Base-by-base conservation (phyloP, 768 basidiomycete species). In the Kwoniella newhampshirensis region DNA sequence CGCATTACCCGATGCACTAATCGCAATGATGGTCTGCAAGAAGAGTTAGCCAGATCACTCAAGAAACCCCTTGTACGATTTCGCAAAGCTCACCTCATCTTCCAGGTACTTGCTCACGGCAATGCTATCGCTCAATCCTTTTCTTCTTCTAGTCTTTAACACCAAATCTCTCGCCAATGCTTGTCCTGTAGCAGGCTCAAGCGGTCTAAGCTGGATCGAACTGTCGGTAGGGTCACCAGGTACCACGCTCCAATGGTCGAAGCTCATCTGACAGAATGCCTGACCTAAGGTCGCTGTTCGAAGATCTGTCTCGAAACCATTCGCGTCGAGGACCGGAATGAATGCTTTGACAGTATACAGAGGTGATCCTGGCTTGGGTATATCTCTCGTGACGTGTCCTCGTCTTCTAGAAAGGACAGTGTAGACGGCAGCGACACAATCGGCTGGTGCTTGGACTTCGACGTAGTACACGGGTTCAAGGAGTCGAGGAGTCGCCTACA, bases 161-260 rank as follows among this genome's bases (percentile, higher is more conserved):
- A 97, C 92, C 40, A 99, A 82, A 78, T 99, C 94, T 62, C 94
- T 79, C 43, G 94, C 93, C 40, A 98, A 81, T 25, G 90, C 87
- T 75, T 98, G 93, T 11, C 96, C 94, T 42, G 92, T 91, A 32
- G 94, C 96, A 48, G 96, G 96, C 75, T 99, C 96, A 56, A 99
- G 80, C 52, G 96, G 96, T 58, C 93, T 84, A 54, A 97, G 85
- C 78, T 94, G 90, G 78, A 99, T 97, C 68, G 86, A 88, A 64
- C 91, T 91, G 80, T 99, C 96, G 74, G 89, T 93, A 50, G 96
- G 96, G 80, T 99, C 96, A 76, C 96, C 93, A 67, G 94, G 94
- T n/a, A 98, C 94, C 70, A 94, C 89, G 15, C 88, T 87, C 96
- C 96, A 99, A 70, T 99, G 96, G 76, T 98, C 94, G 77, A 98